Base-by-base conservation (phyloP, 2,329 filamentous ascomycete species). In the Epichloe uncinata region DNA sequence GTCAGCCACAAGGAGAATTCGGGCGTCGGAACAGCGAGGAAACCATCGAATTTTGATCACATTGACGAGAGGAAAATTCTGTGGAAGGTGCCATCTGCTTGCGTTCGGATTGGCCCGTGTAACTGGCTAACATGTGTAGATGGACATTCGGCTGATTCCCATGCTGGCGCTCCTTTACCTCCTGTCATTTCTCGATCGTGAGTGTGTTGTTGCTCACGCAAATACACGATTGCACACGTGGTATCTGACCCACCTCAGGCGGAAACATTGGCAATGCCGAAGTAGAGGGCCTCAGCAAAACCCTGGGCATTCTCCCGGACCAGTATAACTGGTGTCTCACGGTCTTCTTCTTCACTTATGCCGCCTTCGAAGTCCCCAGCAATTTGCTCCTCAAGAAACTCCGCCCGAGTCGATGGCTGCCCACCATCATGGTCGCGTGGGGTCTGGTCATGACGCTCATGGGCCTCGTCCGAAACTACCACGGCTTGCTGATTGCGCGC, bases 291-390 rank as follows among this genome's bases (percentile, higher is more conserved):
- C 65, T 79, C 1, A 68, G 73, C 42, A 68, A 79, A 51, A 71
- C 75, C 49, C 61, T 77, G 15, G 53, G 73, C 13, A 78, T 90
- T 71, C 76, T 74, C 0, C 63, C 75, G 4, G 73, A 78, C 50
- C 75, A 88, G 61, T 93, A 89, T 66, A 90, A 89, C 64, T 73
- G 79, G 58, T 75, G 79, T 45, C 71, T 84, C 5, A 74, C 73
- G 4, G 78, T 88, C 53, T 93, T 94, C 71, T 93, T 91, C 71
- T 78, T 91, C 54, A 64, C 83, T 2, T 94, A 93, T 61, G 74
- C 84, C 2, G 71, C 84, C 18, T 87, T 87, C 54, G 86, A 91
- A 61, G 78, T 84, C 0, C 70, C 86, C n/a, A 87, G 82, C 50
- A 93, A 93, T 58, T 65, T 91, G 12, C 66, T 91, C 7, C 76